Evolutionary conservation across 345 rosid genomes (phyloP).

Genomic region (Balakata baccata): DNA sequence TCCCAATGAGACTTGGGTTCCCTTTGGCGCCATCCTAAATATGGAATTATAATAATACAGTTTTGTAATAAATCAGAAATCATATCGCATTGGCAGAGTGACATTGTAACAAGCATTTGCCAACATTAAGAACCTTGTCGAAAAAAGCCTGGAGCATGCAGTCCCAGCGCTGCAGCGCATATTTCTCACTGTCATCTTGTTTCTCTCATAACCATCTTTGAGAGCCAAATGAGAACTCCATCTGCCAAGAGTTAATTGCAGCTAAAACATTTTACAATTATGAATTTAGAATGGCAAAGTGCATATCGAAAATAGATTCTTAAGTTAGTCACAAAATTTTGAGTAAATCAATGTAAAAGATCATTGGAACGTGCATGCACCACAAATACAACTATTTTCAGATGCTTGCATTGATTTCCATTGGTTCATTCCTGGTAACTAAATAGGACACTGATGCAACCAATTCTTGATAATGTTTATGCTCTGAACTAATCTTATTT

Average conservation of each 20-base stretch:
- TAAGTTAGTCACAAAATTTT: too few relatives aligned
- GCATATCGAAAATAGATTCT: background rate
- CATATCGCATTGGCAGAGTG: constrained; percentile 78
- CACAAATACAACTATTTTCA: background rate
- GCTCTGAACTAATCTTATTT: constrained; percentile 58
- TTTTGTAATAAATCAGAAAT: background rate
- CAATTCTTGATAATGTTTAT: background rate
- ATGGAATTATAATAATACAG: too few relatives aligned
- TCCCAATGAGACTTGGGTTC: too few relatives aligned
- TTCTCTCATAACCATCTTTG: constrained; percentile 68
- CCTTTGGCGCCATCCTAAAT: too few relatives aligned
- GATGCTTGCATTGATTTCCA: background rate
- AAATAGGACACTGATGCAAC: background rate
- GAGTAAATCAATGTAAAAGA: background rate
- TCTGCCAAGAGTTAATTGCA: constrained; percentile 38
- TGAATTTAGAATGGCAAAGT: background rate
- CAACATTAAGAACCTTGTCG: constrained; percentile 79
- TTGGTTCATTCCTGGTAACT: background rate
- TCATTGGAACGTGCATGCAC: background rate
- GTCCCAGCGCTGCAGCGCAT: constrained; percentile 81
- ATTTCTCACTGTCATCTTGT: constrained; percentile 45
- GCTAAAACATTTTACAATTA: constrained; percentile 9
- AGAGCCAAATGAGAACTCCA: constrained; percentile 91
- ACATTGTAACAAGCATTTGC: constrained; percentile 79
- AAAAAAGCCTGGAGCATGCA: constrained; percentile 88